Evolutionary conservation across 2,329 filamentous ascomycete species (phyloP), one percentile per base, ranked within the genome.

Genomic region (Arachnopeziza araneosa): DNA sequence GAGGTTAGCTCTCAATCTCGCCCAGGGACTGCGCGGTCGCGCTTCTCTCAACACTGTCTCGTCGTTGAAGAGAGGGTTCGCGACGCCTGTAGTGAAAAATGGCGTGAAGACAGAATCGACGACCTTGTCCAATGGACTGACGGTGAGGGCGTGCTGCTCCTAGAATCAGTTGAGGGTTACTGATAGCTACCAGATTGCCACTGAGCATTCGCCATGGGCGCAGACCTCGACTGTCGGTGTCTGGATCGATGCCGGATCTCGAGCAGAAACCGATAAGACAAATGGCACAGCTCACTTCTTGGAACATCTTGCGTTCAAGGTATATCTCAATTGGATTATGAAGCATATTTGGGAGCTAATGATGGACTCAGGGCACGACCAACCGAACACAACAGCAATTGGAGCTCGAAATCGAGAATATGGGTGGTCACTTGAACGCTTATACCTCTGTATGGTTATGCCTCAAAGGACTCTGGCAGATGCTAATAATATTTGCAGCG

Each of bases 221-320:
- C 93, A 98, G 83, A 98, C 95, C 64, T 96, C 93, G 73, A 98
- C 93, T 59, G 93, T 98, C 73, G 95, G 95, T 76, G 91, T 99
- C 69, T 99, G 95, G 93, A 99, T 99, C 77, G 96, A 99, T 80
- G 93, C 96, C 77, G 95, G 95, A 76, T 97, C 92, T 78, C 86
- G 95, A 78, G 92, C 95, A 77, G 95, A 99, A 85, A 99, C 95
- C 71, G 88, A 95, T 80, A 92, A 92, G 86, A 98, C 91, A 75
- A 99, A 98, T 82, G 95, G 95, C 79, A 99, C 95, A 72, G 95
- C 95, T 74, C 95, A 99, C 83, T 99, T 99, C 84, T 87, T 99
- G 72, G 95, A 99, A 85, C 95, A 99, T 83, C 86, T 99, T 78
- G 96, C 96, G 72, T 99, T 99, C 88, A 99, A 99, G 91, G 92